Evolutionary conservation across 768 basidiomycete species (phyloP).

Genomic region (Hysterangium stoloniferum): DNA sequence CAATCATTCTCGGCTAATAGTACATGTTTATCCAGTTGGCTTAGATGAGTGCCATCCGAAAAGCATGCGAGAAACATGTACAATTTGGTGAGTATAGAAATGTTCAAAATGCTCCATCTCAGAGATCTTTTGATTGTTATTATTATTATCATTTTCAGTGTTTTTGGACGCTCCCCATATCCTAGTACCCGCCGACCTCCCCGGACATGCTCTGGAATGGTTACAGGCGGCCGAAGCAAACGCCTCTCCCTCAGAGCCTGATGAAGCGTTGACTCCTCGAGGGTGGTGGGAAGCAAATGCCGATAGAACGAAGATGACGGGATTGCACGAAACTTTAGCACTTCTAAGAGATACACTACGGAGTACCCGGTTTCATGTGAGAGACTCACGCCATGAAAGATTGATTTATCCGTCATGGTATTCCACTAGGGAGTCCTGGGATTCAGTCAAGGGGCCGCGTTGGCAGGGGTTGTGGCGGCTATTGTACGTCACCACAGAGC

Average conservation of each 20-base stretch:
- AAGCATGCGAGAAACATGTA: slow-evolving; percentile 54
- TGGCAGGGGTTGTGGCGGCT: slow-evolving; percentile 64
- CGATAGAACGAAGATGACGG: slow-evolving; percentile 42
- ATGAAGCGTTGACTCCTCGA: slow-evolving; percentile 50
- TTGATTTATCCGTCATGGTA: slow-evolving; percentile 8
- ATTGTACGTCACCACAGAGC: slow-evolving; percentile 50
- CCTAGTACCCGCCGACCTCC: slow-evolving; percentile 57
- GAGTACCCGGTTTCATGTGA: slow-evolving; percentile 57
- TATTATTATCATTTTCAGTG: slow-evolving; percentile 33
- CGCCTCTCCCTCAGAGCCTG: slow-evolving; percentile 23
- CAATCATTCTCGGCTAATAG: neutral
- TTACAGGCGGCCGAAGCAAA: slow-evolving; percentile 34
- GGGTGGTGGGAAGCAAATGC: slow-evolving; percentile 64
- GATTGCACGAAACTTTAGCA: slow-evolving; percentile 51
- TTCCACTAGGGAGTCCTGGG: slow-evolving; percentile 62
- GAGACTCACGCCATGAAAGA: slow-evolving; percentile 18
- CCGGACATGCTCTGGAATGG: slow-evolving; percentile 25
- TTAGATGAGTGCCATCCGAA: slow-evolving; percentile 67
- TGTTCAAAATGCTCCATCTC: neutral
- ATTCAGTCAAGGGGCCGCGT: slow-evolving; percentile 76
- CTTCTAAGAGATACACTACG: slow-evolving; percentile 49
- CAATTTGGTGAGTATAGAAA: slow-evolving; percentile 45
- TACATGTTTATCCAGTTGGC: neutral
- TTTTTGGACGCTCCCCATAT: slow-evolving; percentile 68
- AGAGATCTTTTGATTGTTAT: neutral